Percentiles rank a stretch among this genome's conserved stretches.
Conservation (phyloP, 768 basidiomycete genomes). For the Hericium rajendrae region DNA sequence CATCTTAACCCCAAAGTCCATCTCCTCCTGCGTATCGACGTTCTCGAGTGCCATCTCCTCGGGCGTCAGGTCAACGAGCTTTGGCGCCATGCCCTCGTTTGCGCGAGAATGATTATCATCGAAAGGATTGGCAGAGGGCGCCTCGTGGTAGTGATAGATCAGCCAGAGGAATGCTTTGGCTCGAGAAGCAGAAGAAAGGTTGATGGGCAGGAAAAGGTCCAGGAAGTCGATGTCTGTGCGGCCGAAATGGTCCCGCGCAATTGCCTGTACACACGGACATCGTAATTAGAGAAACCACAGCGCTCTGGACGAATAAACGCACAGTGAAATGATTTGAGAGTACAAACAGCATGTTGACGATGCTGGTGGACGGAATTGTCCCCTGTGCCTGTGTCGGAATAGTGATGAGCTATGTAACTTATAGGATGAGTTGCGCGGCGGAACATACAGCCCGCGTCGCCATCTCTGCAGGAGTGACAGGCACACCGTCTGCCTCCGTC, state of each 20-base stretch:
- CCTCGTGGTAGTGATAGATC: constrained; percentile 38
- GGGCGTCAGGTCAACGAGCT: constrained; percentile 19
- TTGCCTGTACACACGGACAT: constrained; percentile 13
- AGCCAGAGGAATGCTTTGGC: constrained; percentile 40
- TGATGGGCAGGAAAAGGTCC: constrained; percentile 34
- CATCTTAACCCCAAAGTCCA: constrained; percentile 32
- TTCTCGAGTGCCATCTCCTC: constrained; percentile 31
- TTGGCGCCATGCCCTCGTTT: constrained; percentile 21
- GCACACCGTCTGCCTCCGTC: constrained; percentile 32
- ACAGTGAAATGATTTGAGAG: constrained; percentile 45
- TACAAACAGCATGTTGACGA: constrained; percentile 63
- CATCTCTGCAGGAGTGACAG: constrained; percentile 50
- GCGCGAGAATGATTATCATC: constrained; percentile 20
- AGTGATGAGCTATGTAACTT: background rate
- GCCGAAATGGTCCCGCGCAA: constrained; percentile 31
- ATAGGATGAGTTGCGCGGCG: background rate
- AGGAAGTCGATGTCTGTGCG: constrained; percentile 24
- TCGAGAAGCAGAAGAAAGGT: constrained; percentile 30
- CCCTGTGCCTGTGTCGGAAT: constrained; percentile 31
- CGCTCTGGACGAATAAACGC: constrained; percentile 9
- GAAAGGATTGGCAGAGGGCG: constrained; percentile 28
- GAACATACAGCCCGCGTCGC: constrained; percentile 41
- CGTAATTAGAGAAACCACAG: background rate
- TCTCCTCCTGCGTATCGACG: constrained; percentile 33
- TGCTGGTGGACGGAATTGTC: constrained; percentile 54